A percentile compares a stretch with the other conserved stretches of the same genome.
Conservation (phyloP, 495 filamentous ascomycete genomes). For the Penicillium lagena region DNA sequence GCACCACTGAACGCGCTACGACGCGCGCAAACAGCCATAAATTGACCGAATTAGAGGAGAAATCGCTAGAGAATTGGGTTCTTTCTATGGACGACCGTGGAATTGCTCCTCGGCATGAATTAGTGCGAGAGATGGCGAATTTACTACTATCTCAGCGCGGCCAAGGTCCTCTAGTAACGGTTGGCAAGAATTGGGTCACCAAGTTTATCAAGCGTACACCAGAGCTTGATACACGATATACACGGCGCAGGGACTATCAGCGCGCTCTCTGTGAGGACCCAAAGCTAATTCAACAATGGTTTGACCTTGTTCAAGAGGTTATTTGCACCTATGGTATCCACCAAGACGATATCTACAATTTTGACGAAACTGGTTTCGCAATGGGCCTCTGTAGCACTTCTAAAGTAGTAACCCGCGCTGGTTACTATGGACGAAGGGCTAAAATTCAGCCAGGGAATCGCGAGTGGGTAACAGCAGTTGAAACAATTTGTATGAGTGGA, state of each 20-base stretch:
- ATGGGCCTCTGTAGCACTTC: background rate
- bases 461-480: background rate
- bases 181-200: background rate
- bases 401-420: background rate
- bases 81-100: constrained; percentile 4
- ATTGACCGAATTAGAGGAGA: constrained; percentile 1
- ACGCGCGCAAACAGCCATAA: background rate
- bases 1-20: background rate
- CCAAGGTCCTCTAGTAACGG: background rate
- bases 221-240: background rate
- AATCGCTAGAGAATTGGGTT: constrained; percentile 2
- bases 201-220: background rate
- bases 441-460: background rate
- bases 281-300: background rate
- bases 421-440: background rate
- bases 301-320: constrained; percentile 7
- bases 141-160: constrained; percentile 1
- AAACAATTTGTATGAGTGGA: constrained; percentile 3
- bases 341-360: constrained; percentile 2
- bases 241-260: background rate
- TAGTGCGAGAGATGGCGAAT: constrained; percentile 7
- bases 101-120: background rate
- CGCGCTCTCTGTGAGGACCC: background rate
- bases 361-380: constrained; percentile 1
- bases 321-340: background rate